Percentiles rank a stretch among this genome's conserved stretches.
Conservation (phyloP, 345 rosid species). For the Anastatica hierochuntica region DNA sequence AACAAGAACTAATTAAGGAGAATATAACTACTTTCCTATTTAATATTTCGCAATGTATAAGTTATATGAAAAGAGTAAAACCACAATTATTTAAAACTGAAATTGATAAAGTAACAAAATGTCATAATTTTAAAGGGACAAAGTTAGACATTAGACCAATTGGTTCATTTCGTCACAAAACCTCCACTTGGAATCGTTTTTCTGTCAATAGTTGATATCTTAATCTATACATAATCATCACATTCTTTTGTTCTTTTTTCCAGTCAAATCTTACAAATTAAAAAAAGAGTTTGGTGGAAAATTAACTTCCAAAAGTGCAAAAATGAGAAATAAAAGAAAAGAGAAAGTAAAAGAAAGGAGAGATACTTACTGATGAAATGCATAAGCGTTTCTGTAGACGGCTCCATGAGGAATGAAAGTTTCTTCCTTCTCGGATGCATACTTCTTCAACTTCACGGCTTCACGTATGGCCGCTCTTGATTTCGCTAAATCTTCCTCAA, state of each 20-base stretch:
- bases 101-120: no score
- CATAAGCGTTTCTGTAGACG: conserved; percentile 42
- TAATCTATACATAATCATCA: not conserved
- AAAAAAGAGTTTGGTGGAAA: not conserved
- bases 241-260: not conserved
- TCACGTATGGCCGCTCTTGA: conserved; percentile 41
- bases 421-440: conserved; percentile 27
- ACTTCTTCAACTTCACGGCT: conserved; percentile 32
- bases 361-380: conserved; percentile 50
- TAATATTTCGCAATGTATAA: no score
- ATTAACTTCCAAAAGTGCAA: not conserved
- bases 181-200: no score
- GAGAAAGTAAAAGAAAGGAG: not conserved
- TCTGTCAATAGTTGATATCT: no score
- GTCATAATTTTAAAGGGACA: no score
- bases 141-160: no score
- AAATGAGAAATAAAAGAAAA: not conserved
- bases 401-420: conserved; percentile 38
- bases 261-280: not conserved
- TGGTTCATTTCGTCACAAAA: no score
- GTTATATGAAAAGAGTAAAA: no score
- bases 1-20: no score
- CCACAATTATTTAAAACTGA: no score
- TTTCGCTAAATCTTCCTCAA: conserved; percentile 32
- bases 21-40: no score